phyloP scores from a whole-genome alignment of 176 grass and related monocot genomes.

The Paspalum vaginatum region DNA sequence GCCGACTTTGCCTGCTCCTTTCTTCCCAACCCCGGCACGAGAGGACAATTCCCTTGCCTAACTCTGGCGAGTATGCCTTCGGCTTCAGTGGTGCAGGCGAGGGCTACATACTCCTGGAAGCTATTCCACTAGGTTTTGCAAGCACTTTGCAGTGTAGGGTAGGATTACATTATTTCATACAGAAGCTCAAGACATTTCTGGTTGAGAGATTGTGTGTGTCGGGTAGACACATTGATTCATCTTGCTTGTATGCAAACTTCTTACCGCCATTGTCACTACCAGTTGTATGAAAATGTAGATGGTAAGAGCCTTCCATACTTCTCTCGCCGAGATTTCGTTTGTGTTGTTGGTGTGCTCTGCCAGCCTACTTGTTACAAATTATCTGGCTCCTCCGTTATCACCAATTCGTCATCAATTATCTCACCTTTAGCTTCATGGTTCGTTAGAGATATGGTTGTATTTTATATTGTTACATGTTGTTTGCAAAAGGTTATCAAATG shows the following conservation, averaged over 20 bases:
- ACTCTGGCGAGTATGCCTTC: background rate
- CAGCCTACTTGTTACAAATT: background rate
- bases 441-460: background rate
- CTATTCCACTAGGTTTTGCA: background rate
- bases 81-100: background rate
- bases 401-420: background rate
- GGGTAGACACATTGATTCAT: background rate
- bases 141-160: no score
- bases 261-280: background rate
- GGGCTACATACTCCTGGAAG: background rate
- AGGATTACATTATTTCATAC: background rate
- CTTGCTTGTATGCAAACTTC: background rate
- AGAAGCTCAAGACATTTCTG: constrained; percentile 22
- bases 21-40: background rate
- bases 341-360: background rate
- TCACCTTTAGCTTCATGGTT: background rate
- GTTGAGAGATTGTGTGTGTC: background rate
- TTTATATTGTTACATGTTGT: background rate
- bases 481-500: no score
- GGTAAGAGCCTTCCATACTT: background rate
- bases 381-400: background rate
- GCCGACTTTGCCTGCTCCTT: background rate
- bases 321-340: background rate
- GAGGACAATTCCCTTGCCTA: background rate
- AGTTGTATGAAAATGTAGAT: background rate